Conservation (phyloP, 2,329 filamentous ascomycete species). For the Fusarium sp. region DNA sequence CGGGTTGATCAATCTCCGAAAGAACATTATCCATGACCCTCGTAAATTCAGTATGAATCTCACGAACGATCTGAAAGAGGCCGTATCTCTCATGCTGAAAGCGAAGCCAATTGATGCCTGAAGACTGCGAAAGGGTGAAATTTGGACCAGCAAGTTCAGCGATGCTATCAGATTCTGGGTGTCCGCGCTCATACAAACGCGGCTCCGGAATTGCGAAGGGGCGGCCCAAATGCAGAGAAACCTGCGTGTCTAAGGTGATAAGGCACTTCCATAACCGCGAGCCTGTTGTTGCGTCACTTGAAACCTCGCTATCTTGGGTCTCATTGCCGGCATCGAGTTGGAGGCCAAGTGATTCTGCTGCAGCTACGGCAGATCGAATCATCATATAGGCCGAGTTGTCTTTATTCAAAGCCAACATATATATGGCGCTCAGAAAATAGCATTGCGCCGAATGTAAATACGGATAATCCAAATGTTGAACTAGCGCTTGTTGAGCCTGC, state of each 20-base stretch:
- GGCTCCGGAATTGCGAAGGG: constrained; percentile 18
- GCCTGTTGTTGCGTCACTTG: neutral
- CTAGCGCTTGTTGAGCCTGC: constrained; percentile 54
- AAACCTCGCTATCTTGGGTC: neutral
- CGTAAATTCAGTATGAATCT: constrained; percentile 26
- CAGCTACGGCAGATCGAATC: constrained; percentile 24
- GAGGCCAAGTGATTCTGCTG: constrained; percentile 32
- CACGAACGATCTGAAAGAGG: constrained; percentile 27
- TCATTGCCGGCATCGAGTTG: neutral
- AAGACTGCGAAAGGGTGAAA: constrained; percentile 8
- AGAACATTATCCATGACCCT: constrained; percentile 26
- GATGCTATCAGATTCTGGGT: constrained; percentile 12
- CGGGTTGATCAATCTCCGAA: constrained; percentile 11
- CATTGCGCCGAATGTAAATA: constrained; percentile 57
- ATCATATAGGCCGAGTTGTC: constrained; percentile 31
- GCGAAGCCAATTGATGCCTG: constrained; percentile 34
- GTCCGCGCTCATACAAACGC: neutral
- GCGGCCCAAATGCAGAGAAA: constrained; percentile 32
- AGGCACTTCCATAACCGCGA: constrained; percentile 35
- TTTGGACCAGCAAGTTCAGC: constrained; percentile 29
- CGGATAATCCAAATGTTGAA: constrained; percentile 54
- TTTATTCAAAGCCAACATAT: constrained; percentile 45
- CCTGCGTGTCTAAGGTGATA: constrained; percentile 25
- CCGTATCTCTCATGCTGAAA: constrained; percentile 31
- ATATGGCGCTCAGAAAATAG: constrained; percentile 55